These are phyloP conservation scores for Claviceps spartinae DNA, from an alignment of 2,329 filamentous ascomycete species.

Conservation along the genomic window DNA sequence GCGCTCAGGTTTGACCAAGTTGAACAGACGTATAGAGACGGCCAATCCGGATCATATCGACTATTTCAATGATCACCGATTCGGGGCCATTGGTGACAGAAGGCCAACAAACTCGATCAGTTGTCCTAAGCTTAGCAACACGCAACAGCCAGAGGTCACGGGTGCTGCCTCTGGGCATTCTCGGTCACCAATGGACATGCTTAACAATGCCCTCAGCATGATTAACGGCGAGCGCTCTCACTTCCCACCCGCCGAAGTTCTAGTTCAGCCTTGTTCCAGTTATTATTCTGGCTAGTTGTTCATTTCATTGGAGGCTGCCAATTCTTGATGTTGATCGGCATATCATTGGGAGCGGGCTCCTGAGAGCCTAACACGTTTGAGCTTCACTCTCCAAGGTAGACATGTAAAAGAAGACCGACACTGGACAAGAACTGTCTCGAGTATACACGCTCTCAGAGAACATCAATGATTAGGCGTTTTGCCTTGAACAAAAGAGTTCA, in stretches of 20 bases:
- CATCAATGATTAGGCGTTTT: too few species aligned
- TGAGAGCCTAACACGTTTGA: background rate
- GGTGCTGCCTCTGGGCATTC: background rate
- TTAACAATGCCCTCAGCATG: background rate
- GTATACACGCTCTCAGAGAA: too few species aligned
- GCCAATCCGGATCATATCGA: background rate
- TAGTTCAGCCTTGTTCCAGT: background rate
- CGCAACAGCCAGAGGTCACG: background rate
- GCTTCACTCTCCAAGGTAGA: background rate
- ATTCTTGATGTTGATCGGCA: background rate
- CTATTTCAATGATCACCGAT: background rate
- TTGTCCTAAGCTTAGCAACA: background rate
- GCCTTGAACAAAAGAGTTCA: too few species aligned
- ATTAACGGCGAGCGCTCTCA: background rate
- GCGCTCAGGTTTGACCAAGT: conserved; percentile 5
- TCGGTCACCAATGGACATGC: conserved; percentile 1
- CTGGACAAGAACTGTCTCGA: background rate
- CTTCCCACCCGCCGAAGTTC: background rate
- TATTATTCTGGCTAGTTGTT: background rate
- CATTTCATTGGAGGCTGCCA: background rate
- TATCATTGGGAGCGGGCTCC: background rate
- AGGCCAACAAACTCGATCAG: background rate
- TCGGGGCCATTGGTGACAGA: conserved; percentile 4
- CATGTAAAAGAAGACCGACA: background rate
- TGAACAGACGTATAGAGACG: background rate